Percentiles rank a stretch among this genome's conserved stretches.
Evolutionary conservation across 768 basidiomycete species (phyloP).

Genomic region (Tylopilus balloui): DNA sequence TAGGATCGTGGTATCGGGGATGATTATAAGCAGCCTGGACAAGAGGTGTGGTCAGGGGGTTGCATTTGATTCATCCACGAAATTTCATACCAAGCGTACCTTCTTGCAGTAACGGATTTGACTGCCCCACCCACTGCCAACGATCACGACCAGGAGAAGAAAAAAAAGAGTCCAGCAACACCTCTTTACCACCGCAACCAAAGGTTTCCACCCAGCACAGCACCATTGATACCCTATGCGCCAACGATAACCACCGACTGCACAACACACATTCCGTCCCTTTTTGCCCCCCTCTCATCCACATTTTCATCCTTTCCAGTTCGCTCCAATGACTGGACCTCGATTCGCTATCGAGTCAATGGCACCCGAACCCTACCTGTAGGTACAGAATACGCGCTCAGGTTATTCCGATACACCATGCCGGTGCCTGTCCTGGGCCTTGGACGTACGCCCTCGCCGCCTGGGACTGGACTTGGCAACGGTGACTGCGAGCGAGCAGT

Average conservation of each 20-base stretch:
- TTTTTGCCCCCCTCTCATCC: neutral
- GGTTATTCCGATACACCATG: constrained; percentile 54
- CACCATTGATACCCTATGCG: constrained; percentile 7
- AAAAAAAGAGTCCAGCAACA: constrained; percentile 2
- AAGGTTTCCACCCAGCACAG: constrained; percentile 6
- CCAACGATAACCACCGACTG: constrained; percentile 9
- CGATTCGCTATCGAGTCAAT: constrained; percentile 14
- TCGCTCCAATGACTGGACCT: neutral
- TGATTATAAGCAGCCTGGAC: constrained; percentile 3
- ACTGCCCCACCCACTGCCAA: neutral
- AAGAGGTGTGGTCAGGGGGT: constrained; percentile 1
- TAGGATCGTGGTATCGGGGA: neutral
- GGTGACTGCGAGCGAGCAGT: constrained; percentile 20
- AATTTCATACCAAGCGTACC: constrained; percentile 14
- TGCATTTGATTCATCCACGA: neutral
- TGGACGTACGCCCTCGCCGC: constrained; percentile 32
- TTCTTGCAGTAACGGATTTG: neutral
- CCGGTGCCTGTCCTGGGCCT: constrained; percentile 63
- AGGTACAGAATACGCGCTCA: constrained; percentile 19
- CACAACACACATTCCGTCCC: neutral
- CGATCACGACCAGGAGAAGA: constrained; percentile 1
- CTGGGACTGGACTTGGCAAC: constrained; percentile 11
- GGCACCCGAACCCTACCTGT: constrained; percentile 39
- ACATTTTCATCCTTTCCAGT: neutral
- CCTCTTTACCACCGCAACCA: constrained; percentile 4